Evolutionary conservation across 2,329 filamentous ascomycete species (phyloP), one percentile per base, ranked within the genome.

Genomic region (Apiospora koreana): DNA sequence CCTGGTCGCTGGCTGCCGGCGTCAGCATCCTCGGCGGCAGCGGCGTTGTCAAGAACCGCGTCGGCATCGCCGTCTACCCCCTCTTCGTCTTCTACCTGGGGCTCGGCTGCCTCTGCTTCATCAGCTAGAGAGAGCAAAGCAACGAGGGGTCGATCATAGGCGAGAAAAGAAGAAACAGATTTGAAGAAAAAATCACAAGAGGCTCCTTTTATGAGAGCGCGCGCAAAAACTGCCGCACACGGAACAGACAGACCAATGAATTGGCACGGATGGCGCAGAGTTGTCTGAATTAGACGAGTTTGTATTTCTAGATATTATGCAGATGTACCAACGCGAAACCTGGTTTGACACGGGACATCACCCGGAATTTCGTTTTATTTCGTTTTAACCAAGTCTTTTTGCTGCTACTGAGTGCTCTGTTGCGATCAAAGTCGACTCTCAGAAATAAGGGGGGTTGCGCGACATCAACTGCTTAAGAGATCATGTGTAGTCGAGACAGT

Each of bases 11-110:
- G 75, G 96, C 96, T 65, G 97, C 96, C 1, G 96, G 96, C 31
- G 93, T 98, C 67, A 98, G 95, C 82, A 98, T 99, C 76, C 86
- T 99, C 69, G 95, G 95, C 42, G 96, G 96, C 54, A 98, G 95
- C 70, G 96, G 96, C 16, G 95, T 99, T 62, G 92, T 99, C 73
- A 95, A 95, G 84, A 98, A 98, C 83, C 88, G 96, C 67, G 95
- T 98, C 65, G 94, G 92, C 31, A 91, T 99, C 78, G 96, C 96
- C 23, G 94, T 99, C 28, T 99, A 97, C 79, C 96, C 96, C 70
- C 85, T 99, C 68, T 93, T 98, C 79, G 92, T 98, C 66, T 99
- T 98, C 83, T 99, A 99, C 82, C 85, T 98, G 70, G 93, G 93
- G 43, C 86, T 99, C 75, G 95, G 95, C 68, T 98, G 94, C 80